Percentiles rank a stretch among this genome's conserved stretches.
Evolutionary conservation across 2,329 filamentous ascomycete genomes (phyloP).

Genomic region (Venturia aucupariae): DNA sequence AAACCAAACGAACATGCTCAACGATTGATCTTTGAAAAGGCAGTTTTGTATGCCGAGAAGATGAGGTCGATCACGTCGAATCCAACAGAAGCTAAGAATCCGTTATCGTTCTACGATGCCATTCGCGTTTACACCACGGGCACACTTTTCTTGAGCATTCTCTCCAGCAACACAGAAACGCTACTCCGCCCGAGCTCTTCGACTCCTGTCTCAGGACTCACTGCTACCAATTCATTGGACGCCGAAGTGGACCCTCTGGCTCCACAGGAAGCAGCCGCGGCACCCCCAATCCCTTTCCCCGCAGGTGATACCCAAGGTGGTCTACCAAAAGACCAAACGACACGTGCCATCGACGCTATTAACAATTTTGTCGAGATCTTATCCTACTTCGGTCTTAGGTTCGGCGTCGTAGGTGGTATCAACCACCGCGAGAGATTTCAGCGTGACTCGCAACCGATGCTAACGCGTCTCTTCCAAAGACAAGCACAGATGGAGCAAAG

Average conservation of each 20-base stretch:
- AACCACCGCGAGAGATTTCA: constrained; percentile 42
- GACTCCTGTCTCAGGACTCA: constrained; percentile 28
- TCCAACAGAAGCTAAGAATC: constrained; percentile 7
- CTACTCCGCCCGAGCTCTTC: constrained; percentile 34
- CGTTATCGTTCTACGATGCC: constrained; percentile 81
- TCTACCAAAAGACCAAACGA: constrained; percentile 27
- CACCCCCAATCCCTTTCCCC: constrained; percentile 27
- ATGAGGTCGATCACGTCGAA: constrained; percentile 3
- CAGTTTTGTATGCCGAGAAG: constrained; percentile 71
- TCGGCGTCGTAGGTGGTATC: constrained; percentile 32
- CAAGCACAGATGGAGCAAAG: not conserved
- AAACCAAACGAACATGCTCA: constrained; percentile 67
- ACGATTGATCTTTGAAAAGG: constrained; percentile 75
- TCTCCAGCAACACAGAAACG: constrained; percentile 44
- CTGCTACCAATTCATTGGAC: constrained; percentile 21
- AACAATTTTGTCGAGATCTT: constrained; percentile 39
- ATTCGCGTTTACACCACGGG: constrained; percentile 68
- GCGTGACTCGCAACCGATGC: constrained; percentile 11
- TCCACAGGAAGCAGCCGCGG: constrained; percentile 21
- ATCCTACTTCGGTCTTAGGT: constrained; percentile 37
- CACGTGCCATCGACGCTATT: constrained; percentile 37
- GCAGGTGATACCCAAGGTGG: constrained; percentile 19
- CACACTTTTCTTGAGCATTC: constrained; percentile 46
- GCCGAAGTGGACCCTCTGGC: constrained; percentile 26
- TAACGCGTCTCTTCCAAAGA: constrained; percentile 9